Evolutionary conservation across 345 rosid species (phyloP).

Genomic region (Gossypium stocksii): DNA sequence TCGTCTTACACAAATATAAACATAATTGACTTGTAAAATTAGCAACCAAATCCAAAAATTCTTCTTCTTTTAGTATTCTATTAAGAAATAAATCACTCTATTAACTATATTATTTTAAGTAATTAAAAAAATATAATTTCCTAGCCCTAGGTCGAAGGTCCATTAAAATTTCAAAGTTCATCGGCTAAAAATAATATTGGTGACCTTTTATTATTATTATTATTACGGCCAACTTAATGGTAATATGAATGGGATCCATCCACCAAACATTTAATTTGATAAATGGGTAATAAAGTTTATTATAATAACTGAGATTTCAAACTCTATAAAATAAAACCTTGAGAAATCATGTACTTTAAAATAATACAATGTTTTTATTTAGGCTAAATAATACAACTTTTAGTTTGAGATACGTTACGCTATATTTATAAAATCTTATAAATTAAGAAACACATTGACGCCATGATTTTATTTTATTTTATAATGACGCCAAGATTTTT

Average conservation of each 20-base stretch:
- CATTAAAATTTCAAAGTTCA: not conserved
- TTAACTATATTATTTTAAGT: not conserved
- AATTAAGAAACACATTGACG: constrained; percentile 28
- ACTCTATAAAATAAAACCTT: not conserved
- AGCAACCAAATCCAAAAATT: too few relatives aligned
- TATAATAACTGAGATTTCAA: constrained; percentile 3
- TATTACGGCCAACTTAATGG: not conserved
- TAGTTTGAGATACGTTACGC: not conserved
- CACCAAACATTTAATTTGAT: not conserved
- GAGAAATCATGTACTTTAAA: not conserved
- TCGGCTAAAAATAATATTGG: not conserved
- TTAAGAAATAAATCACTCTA: not conserved
- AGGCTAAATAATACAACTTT: not conserved
- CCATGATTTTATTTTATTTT: constrained; percentile 25
- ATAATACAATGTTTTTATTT: not conserved
- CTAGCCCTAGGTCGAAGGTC: not conserved
- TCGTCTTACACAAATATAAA: too few relatives aligned
- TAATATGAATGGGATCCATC: not conserved
- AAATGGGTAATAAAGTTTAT: not conserved
- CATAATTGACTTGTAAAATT: too few relatives aligned
- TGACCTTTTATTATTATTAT: not conserved
- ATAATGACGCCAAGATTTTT: constrained; percentile 12
- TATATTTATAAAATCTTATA: constrained; percentile 4
- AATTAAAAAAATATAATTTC: not conserved
- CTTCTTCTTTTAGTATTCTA: not conserved